A percentile compares a stretch with the other conserved stretches of the same genome.
Evolutionary conservation across 176 grass and related monocot genomes (phyloP).

Genomic region (Avena insularis): DNA sequence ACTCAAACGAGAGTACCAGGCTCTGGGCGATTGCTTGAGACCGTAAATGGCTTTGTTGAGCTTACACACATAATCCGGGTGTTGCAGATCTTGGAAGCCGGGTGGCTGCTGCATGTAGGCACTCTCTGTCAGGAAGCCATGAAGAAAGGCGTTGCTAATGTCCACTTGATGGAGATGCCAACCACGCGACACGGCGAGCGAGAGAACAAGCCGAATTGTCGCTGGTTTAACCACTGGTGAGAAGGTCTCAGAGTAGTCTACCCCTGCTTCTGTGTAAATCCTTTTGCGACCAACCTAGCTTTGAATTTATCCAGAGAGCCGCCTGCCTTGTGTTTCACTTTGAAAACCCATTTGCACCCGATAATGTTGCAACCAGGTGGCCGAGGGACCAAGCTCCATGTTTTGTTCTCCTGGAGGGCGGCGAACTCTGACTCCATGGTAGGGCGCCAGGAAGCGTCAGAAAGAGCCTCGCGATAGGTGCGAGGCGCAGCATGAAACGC

Average conservation of each 20-base stretch:
- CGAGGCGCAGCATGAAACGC: background rate
- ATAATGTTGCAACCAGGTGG: no score
- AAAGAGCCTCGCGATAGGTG: background rate
- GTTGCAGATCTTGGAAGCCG: background rate
- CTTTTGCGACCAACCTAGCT: background rate
- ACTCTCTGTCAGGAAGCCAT: background rate
- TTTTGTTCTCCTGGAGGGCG: background rate
- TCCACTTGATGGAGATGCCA: background rate
- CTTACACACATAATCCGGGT: background rate
- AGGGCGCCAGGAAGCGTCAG: background rate
- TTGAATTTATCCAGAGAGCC: background rate
- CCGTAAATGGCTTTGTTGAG: no score
- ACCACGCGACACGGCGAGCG: no score
- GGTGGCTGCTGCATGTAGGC: slow-evolving; percentile 13
- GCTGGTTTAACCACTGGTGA: background rate
- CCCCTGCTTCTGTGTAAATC: background rate
- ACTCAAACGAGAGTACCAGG: no score
- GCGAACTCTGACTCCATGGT: background rate
- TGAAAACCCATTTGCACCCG: background rate
- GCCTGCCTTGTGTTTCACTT: background rate
- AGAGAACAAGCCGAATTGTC: background rate
- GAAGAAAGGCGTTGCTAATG: background rate
- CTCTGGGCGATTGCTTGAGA: no score
- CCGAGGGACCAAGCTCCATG: background rate
- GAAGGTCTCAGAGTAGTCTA: background rate